These are phyloP conservation scores for Aureobasidium melanogenum DNA, from an alignment of 2,329 filamentous ascomycete genomes.

Conservation along the genomic window DNA sequence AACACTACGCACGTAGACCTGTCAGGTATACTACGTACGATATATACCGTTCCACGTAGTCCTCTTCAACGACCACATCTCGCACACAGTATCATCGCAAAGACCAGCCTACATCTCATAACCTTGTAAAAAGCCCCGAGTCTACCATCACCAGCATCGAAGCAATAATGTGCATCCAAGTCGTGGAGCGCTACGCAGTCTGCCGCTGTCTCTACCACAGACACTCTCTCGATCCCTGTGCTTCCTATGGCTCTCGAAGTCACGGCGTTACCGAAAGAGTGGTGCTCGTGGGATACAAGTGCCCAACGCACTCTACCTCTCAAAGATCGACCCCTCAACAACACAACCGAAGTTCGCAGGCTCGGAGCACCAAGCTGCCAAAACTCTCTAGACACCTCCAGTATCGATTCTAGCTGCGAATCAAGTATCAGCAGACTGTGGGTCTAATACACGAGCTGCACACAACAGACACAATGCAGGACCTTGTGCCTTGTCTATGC, in stretches of 20 bases:
- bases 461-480: neutral
- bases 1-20: neutral
- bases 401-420: neutral
- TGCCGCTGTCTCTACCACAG: conserved; percentile 84
- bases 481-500: neutral
- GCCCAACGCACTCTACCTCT: conserved; percentile 31
- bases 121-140: neutral
- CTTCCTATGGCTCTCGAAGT: conserved; percentile 62
- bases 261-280: conserved; percentile 65
- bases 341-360: neutral
- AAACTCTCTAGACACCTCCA: neutral
- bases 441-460: neutral
- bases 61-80: neutral
- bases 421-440: neutral
- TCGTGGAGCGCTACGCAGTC: conserved; percentile 76
- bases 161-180: conserved; percentile 70
- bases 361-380: neutral
- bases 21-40: neutral
- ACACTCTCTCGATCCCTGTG: conserved; percentile 77
- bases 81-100: neutral
- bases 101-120: neutral
- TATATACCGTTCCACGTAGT: neutral
- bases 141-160: neutral
- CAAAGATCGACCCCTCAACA: neutral
- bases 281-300: conserved; percentile 76